Base-by-base conservation (phyloP, 2,329 filamentous ascomycete genomes). In the Thermothelomyces thermophilus region DNA sequence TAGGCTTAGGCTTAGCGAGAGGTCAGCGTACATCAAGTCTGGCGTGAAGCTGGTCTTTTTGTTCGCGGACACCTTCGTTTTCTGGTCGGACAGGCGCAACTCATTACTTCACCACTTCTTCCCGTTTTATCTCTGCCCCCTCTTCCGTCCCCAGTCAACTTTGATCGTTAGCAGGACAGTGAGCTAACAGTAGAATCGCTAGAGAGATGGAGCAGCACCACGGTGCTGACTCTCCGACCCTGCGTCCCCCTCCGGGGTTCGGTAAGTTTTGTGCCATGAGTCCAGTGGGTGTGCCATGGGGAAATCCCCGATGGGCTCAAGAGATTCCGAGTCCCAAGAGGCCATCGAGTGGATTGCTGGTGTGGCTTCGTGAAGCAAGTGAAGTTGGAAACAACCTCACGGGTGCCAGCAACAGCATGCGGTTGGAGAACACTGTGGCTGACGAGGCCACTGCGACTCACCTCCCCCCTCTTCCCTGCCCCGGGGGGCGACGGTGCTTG, bases 241-340 rank as follows among this genome's bases (percentile, higher is more conserved):
- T 55, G 40, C 47, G 40, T 1, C 34, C 48, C 17, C 51, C 51
- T 28, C 48, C 51, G 5, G 51, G 48, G 20, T 51, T 56, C 11
- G 24, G 52, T 55, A 48, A 50, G 50, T 52, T 31, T 1, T 28
- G 2, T 16, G 20, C n/a, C 10, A 19, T 36, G 33, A 36, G 9
- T 28, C n/a, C 11, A 31, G 3, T 2, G 30, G n/a, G 14, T n/a
- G 5, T 10, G 14, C 31, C 20, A 40, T 30, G 24, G 19, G 41
- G 13, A 14, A 14, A 5, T 5, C n/a, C 3, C 8, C 4, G n/a
- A n/a, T n/a, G n/a, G n/a, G n/a, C n/a, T n/a, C n/a, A n/a, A n/a
- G n/a, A n/a, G n/a, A n/a, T n/a, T n/a, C n/a, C n/a, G n/a, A n/a
- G n/a, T n/a, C n/a, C n/a, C n/a, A n/a, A n/a, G n/a, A n/a, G n/a